Percentiles rank a stretch among this genome's conserved stretches.
Evolutionary conservation across 2,329 filamentous ascomycete genomes (phyloP).

Genomic region (Beauveria scarabaeidicola): DNA sequence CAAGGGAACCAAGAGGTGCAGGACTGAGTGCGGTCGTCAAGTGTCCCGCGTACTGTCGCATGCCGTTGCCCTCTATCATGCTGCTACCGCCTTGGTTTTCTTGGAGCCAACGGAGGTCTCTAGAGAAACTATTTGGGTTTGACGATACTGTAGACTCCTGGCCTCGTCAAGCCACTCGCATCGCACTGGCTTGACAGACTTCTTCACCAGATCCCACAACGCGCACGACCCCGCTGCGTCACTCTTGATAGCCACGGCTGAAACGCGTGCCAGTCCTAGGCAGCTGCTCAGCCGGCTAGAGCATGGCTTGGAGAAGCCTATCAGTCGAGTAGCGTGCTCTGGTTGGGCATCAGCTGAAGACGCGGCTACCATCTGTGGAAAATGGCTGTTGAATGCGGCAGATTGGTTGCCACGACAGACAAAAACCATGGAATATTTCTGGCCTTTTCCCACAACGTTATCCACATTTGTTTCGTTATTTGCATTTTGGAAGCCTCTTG

Average conservation of each 20-base stretch:
- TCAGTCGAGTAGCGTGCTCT: slow-evolving; percentile 41
- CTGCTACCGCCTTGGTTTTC: slow-evolving; percentile 12
- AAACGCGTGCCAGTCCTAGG: slow-evolving; percentile 55
- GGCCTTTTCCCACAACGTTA: not conserved
- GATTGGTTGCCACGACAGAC: slow-evolving; percentile 50
- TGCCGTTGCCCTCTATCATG: not conserved
- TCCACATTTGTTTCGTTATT: not conserved
- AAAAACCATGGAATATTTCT: slow-evolving; percentile 45
- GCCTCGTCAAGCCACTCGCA: slow-evolving; percentile 41
- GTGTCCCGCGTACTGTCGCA: not conserved
- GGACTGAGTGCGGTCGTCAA: not conserved
- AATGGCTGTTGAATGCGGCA: slow-evolving; percentile 50
- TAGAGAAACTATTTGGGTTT: slow-evolving; percentile 26
- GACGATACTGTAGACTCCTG: slow-evolving; percentile 19
- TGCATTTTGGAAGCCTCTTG: slow-evolving; percentile 42
- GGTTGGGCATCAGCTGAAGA: slow-evolving; percentile 35
- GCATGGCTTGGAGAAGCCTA: slow-evolving; percentile 53
- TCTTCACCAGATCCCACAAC: slow-evolving; percentile 47
- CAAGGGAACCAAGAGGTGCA: not conserved
- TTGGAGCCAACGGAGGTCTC: slow-evolving; percentile 29
- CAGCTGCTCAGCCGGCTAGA: slow-evolving; percentile 48
- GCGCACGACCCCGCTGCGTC: slow-evolving; percentile 48
- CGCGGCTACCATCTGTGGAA: slow-evolving; percentile 45
- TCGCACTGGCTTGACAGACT: slow-evolving; percentile 42
- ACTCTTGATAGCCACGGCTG: slow-evolving; percentile 51